These are phyloP conservation scores for Ilyonectria destructans DNA, from an alignment of 2,329 filamentous ascomycete genomes.

Conservation along the genomic window DNA sequence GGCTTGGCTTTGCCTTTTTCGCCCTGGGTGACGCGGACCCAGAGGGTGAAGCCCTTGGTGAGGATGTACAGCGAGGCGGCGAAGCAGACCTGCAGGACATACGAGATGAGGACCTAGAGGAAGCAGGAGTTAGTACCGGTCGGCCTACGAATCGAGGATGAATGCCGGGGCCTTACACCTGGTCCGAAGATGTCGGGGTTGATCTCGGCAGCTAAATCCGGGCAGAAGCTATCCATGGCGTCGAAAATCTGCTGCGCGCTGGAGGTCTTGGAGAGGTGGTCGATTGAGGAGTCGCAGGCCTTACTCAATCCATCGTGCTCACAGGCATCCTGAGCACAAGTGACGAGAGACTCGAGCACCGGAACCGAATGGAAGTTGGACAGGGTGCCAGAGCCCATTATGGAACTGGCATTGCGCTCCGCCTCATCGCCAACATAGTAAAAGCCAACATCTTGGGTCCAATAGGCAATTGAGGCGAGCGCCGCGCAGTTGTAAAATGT, in stretches of 20 bases:
- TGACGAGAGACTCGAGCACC: constrained; percentile 53
- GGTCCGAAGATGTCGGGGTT: constrained; percentile 60
- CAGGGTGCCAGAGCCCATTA: constrained; percentile 55
- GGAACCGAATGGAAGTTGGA: constrained; percentile 51
- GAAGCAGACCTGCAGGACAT: constrained; percentile 58
- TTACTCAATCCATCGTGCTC: constrained; percentile 53
- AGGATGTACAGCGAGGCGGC: constrained; percentile 53
- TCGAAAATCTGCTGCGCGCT: constrained; percentile 52
- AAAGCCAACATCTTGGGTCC: constrained; percentile 49
- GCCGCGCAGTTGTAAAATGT: constrained; percentile 60
- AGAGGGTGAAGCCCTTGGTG: constrained; percentile 56
- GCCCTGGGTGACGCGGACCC: constrained; percentile 53
- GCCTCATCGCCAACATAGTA: constrained; percentile 54
- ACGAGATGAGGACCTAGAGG: constrained; percentile 57
- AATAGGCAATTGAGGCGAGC: constrained; percentile 54
- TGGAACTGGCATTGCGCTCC: constrained; percentile 55
- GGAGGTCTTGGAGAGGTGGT: constrained; percentile 47
- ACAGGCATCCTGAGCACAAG: constrained; percentile 56
- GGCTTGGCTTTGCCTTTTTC: constrained; percentile 40
- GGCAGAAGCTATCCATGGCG: constrained; percentile 56
- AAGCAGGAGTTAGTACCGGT: constrained; percentile 27
- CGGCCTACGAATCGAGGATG: not conserved
- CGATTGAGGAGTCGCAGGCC: constrained; percentile 52
- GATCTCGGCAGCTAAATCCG: constrained; percentile 55
- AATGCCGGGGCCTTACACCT: constrained; percentile 49